These are phyloP conservation scores for Aphanomyces cochlioides DNA, from an alignment of 352 stramenopile genomes.

Conservation along the genomic window DNA sequence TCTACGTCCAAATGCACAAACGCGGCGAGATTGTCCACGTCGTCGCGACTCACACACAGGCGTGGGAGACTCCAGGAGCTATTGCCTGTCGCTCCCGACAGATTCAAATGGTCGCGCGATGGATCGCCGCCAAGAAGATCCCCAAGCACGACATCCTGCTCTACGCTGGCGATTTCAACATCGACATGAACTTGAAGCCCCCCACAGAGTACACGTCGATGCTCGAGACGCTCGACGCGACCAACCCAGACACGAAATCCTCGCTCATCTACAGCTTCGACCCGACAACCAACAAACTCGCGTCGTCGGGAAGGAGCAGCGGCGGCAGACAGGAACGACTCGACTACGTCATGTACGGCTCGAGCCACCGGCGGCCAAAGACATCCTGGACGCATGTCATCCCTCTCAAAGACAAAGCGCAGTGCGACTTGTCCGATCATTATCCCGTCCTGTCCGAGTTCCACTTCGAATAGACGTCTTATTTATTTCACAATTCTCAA, in stretches of 20 bases:
- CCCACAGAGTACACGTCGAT: slow-evolving; percentile 46
- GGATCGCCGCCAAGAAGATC: slow-evolving; percentile 47
- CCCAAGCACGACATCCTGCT: slow-evolving; percentile 50
- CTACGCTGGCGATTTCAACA: slow-evolving; percentile 59
- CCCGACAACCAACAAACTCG: slow-evolving; percentile 50
- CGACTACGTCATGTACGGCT: slow-evolving; percentile 55
- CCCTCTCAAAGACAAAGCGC: slow-evolving; percentile 48
- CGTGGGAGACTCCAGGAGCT: slow-evolving; percentile 51
- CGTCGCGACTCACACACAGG: slow-evolving; percentile 61
- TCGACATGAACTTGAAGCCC: slow-evolving; percentile 37
- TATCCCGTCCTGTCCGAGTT: slow-evolving; percentile 64
- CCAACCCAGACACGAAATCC: slow-evolving; percentile 37
- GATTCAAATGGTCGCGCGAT: slow-evolving; percentile 43
- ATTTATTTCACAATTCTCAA: neutral
- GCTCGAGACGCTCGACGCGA: slow-evolving; percentile 41
- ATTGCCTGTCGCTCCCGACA: slow-evolving; percentile 44
- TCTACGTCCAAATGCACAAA: slow-evolving; percentile 53
- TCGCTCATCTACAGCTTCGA: slow-evolving; percentile 62
- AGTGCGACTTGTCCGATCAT: slow-evolving; percentile 64
- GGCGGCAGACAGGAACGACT: slow-evolving; percentile 52
- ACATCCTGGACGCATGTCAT: slow-evolving; percentile 40
- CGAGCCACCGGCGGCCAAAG: slow-evolving; percentile 39
- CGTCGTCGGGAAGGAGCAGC: slow-evolving; percentile 52
- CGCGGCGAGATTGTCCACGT: slow-evolving; percentile 46
- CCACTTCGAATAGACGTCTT: slow-evolving; percentile 33